Base-by-base conservation (phyloP, 495 filamentous ascomycete genomes). In the Pseudevernia furfuracea region DNA sequence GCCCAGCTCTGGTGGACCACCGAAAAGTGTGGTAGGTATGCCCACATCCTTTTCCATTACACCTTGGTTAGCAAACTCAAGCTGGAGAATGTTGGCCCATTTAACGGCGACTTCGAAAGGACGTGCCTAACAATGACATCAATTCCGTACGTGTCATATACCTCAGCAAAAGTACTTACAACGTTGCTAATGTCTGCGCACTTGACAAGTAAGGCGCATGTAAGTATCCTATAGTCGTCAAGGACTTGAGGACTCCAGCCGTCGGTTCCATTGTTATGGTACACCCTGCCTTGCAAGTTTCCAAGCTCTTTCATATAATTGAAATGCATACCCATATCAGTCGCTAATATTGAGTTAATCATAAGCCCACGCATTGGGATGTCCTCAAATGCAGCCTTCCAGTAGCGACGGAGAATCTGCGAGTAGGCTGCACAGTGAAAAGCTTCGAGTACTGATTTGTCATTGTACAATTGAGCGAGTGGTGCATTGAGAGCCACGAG, bases 101-200 rank as follows among this genome's bases (percentile, higher is more conserved):
- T 86, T 80, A 28, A 87, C 79, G 28, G 94, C 94, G 39, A 90
- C 81, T 41, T 88, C 82, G 75, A 92, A 91, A 63, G 85, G 86
- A 62, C 92, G 87, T 39, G 92, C 90, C 89, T 92, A 67, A 25
- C 53, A 15, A 15, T 44, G 71, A 30, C 60, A 58, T 78, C 72
- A 77, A 74, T 11, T 32, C 9, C 71, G 64, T 59, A 59, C n/a
- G 34, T 55, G 25, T 39, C 43, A 14, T 59, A 58, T 15, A 60
- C 39, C 15, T 28, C 19, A 34, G 41, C 49, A 23, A 34, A 21
- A 44, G 8, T 19, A 82, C 84, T 71, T 81, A 92, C 90, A 69
- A 98, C 95, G 72, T 98, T 98, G 76, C 94, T 96, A 73, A 98
- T 97, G 73, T 98, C 94, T 36, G 94, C 94, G 73, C 94, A 97